phyloP scores from a whole-genome alignment of 495 filamentous ascomycete species.

The Neurospora sp. region DNA sequence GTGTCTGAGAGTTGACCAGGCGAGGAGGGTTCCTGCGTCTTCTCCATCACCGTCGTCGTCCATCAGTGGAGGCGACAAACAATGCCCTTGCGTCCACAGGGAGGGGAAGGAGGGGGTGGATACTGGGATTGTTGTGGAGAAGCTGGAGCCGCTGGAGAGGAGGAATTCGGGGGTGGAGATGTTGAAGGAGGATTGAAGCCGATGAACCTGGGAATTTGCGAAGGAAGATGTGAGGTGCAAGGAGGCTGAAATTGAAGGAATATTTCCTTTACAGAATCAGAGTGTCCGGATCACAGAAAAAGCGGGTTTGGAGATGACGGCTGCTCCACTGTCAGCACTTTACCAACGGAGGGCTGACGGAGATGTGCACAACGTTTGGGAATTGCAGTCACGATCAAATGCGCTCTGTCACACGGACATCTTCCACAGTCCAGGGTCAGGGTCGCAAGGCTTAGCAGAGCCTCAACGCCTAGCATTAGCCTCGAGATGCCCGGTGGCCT shows the following conservation, averaged over 20 bases:
- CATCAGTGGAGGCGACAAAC: not conserved
- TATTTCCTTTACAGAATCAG: too few relatives aligned
- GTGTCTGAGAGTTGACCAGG: constrained; percentile 10
- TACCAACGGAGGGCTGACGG: not conserved
- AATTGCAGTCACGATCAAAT: too few relatives aligned
- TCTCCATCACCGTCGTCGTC: not conserved
- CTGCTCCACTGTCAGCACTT: not conserved
- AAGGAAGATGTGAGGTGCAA: not conserved
- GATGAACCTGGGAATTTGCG: not conserved
- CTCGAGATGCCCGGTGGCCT: too few relatives aligned
- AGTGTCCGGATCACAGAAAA: not conserved
- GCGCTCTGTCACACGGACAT: too few relatives aligned
- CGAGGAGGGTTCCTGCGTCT: not conserved
- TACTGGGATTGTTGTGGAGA: not conserved
- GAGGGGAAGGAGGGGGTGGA: not conserved
- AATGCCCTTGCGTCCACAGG: not conserved
- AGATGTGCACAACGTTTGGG: too few relatives aligned
- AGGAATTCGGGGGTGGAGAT: not conserved
- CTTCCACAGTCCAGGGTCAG: too few relatives aligned
- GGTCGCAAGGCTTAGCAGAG: too few relatives aligned
- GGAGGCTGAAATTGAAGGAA: not conserved
- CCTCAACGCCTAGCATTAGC: too few relatives aligned
- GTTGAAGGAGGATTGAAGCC: not conserved
- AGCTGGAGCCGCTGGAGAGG: not conserved
- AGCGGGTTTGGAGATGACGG: not conserved